Conservation (phyloP, 192 early-diverging fungal genomes). For the Chytriomyces hyalinus region DNA sequence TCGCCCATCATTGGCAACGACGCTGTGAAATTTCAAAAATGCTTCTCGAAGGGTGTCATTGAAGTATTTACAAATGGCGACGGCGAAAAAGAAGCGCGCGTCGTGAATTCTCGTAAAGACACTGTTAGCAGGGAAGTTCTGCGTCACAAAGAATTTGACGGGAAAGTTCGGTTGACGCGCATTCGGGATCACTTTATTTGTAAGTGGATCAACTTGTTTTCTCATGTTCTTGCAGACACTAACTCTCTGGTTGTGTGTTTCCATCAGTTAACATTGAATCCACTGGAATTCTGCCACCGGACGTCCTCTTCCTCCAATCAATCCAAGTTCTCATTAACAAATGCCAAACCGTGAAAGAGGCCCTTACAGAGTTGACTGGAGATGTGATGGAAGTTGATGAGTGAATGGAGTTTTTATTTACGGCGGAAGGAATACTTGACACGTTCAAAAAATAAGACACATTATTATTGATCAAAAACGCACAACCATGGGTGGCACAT, state of each 20-base stretch:
- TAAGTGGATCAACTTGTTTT: constrained; percentile 53
- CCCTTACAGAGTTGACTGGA: constrained; percentile 31
- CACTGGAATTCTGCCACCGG: constrained; percentile 77
- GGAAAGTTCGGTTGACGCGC: constrained; percentile 84
- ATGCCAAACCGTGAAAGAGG: constrained; percentile 70
- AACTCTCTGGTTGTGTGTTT: not conserved
- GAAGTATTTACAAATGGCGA: constrained; percentile 59
- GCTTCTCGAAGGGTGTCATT: constrained; percentile 88
- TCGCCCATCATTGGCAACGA: constrained; percentile 74
- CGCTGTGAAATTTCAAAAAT: constrained; percentile 80
- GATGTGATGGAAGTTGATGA: constrained; percentile 14
- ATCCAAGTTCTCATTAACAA: constrained; percentile 83
- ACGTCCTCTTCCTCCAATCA: constrained; percentile 77
- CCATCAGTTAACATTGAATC: constrained; percentile 81
- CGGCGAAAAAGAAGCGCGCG: constrained; percentile 72
- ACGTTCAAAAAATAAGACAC: too few species aligned
- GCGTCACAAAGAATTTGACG: constrained; percentile 89
- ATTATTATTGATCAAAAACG: too few species aligned
- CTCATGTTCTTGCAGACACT: constrained; percentile 16
- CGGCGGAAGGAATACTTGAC: not conserved
- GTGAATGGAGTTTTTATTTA: not conserved
- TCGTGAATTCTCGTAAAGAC: constrained; percentile 92
- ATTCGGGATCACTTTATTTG: constrained; percentile 98
- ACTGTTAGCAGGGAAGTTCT: constrained; percentile 93
- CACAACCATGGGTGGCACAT: too few species aligned